These are phyloP conservation scores for Handroanthus guayacan DNA, from an alignment of 257 asterid species.

Conservation along the genomic window DNA sequence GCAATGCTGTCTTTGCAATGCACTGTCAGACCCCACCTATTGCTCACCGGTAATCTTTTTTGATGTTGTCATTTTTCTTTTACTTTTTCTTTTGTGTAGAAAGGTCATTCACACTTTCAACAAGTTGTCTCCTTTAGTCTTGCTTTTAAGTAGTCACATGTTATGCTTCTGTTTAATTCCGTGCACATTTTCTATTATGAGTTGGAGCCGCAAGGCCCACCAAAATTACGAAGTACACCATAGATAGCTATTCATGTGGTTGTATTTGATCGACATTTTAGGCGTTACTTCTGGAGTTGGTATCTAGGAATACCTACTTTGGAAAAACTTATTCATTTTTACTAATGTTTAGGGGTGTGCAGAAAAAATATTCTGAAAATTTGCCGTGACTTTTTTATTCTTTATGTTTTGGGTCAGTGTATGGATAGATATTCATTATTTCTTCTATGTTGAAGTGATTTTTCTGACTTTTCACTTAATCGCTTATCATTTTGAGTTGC, in stretches of 20 bases:
- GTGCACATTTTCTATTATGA: not conserved
- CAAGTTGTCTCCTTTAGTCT: constrained; percentile 22
- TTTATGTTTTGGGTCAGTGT: constrained; percentile 4
- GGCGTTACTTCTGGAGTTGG: constrained; percentile 21
- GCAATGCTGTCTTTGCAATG: constrained; percentile 95
- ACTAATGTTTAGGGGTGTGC: not conserved
- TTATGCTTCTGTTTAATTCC: constrained; percentile 24
- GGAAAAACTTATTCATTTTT: constrained; percentile 4
- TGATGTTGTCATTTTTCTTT: constrained; percentile 17
- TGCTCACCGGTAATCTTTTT: constrained; percentile 82
- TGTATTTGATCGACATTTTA: constrained; percentile 12
- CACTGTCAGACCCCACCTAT: constrained; percentile 90
- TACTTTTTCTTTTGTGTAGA: not conserved
- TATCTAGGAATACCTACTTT: not conserved
- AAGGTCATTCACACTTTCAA: not conserved
- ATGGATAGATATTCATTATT: not conserved
- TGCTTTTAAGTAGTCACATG: not conserved
- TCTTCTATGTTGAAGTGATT: constrained; percentile 30
- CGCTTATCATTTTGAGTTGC: constrained; percentile 43
- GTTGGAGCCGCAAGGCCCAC: constrained; percentile 17
- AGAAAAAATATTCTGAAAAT: constrained; percentile 23
- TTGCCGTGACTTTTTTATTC: not conserved
- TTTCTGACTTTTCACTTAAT: constrained; percentile 10
- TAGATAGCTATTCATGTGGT: not conserved
- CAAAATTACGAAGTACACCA: not conserved